Evolutionary conservation across 495 filamentous ascomycete genomes (phyloP).

Genomic region (Coniosporium apollinis): DNA sequence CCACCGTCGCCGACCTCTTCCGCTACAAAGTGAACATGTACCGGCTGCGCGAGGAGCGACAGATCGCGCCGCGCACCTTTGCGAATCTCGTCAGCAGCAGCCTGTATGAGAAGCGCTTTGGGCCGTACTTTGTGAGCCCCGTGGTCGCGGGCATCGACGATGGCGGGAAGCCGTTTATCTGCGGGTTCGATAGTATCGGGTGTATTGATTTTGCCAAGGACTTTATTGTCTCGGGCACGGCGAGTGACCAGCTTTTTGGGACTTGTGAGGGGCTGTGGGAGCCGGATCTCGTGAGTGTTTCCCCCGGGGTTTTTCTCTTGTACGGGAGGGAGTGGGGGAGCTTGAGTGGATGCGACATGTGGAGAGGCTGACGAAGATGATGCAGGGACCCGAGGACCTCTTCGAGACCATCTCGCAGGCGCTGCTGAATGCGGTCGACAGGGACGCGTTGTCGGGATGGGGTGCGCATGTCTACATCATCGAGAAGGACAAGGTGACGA

Average conservation of each 20-base stretch:
- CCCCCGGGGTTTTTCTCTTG: not conserved
- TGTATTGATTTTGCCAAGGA: constrained; percentile 99
- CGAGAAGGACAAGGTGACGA: constrained; percentile 98
- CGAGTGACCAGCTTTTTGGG: constrained; percentile 92
- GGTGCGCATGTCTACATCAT: constrained; percentile 97
- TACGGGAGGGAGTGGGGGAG: no score
- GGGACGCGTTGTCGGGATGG: constrained; percentile 94
- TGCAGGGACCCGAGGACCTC: constrained; percentile 72
- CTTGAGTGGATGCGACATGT: no score
- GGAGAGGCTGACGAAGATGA: no score
- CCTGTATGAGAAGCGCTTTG: constrained; percentile 90
- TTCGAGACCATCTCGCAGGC: constrained; percentile 98
- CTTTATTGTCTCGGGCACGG: constrained; percentile 94
- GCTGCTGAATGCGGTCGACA: constrained; percentile 87
- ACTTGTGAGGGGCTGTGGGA: constrained; percentile 98
- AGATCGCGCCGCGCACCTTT: constrained; percentile 84
- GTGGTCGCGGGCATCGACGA: constrained; percentile 89
- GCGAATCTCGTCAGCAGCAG: constrained; percentile 83
- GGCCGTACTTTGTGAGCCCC: constrained; percentile 86
- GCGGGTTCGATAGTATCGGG: constrained; percentile 97
- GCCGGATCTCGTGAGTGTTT: constrained; percentile 63
- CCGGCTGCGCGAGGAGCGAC: constrained; percentile 89
- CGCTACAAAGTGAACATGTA: constrained; percentile 99
- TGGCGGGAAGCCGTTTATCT: constrained; percentile 87
- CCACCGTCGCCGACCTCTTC: constrained; percentile 90